Conservation (phyloP, 345 rosid species). For the Brassica juncea region DNA sequence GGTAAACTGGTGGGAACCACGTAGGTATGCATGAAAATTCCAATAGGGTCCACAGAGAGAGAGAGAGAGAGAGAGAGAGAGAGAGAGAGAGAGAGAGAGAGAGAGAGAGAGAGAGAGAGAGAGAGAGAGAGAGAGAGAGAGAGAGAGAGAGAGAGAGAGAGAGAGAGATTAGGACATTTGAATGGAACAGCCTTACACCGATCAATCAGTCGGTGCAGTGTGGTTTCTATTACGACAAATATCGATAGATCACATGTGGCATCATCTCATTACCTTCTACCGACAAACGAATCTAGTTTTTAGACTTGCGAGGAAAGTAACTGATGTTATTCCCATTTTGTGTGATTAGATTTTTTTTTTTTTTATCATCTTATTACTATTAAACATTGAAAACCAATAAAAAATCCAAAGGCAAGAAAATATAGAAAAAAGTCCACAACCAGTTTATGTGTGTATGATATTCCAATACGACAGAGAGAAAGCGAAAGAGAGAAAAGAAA, state of each 20-base stretch:
- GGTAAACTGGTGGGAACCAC: conserved; percentile 21
- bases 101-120: conserved; percentile 27
- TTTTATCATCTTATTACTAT: too few species aligned
- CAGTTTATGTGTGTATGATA: too few species aligned
- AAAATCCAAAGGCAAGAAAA: too few species aligned
- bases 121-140: conserved; percentile 27
- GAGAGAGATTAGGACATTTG: conserved; percentile 33
- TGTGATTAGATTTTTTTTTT: not conserved
- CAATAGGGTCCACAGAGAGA: conserved; percentile 18
- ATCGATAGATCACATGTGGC: conserved; percentile 30
- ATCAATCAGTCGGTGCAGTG: conserved; percentile 30
- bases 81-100: conserved; percentile 27
- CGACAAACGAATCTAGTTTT: conserved; percentile 50
- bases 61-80: conserved; percentile 27
- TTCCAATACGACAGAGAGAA: too few species aligned
- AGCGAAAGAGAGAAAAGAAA: too few species aligned
- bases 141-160: conserved; percentile 10
- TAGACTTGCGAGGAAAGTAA: conserved; percentile 55
- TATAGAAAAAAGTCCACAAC: too few species aligned
- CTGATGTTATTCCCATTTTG: not conserved
- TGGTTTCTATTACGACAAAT: conserved; percentile 29
- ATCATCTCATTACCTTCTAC: conserved; percentile 22
- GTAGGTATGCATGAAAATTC: conserved; percentile 24
- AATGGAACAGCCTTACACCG: conserved; percentile 37
- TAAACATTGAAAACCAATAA: too few species aligned